Percentiles rank a stretch among this genome's conserved stretches.
These are phyloP conservation scores for Chlamydomonas reinhardtii DNA, from an alignment of 163 green algal genomes.

Conservation along the genomic window DNA sequence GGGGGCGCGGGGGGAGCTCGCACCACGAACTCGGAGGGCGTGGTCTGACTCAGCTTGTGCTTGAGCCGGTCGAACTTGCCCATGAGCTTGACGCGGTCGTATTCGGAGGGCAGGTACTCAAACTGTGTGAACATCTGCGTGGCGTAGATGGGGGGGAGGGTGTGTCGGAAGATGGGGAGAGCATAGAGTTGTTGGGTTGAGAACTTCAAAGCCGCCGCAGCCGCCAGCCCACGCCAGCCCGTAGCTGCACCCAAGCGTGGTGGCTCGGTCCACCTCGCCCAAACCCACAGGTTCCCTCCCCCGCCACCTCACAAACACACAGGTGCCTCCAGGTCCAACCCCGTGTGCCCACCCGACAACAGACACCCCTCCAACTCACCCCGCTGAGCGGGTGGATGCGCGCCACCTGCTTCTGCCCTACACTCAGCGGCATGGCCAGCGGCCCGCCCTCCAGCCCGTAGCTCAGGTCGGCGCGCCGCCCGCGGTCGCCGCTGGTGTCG, in stretches of 20 bases:
- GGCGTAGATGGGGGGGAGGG: not conserved
- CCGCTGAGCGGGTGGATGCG: slow-evolving; percentile 46
- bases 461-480: not conserved
- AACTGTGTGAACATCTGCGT: slow-evolving; percentile 53
- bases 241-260: too few species aligned
- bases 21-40: slow-evolving; percentile 58
- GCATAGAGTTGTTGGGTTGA: too few species aligned
- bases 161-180: not conserved
- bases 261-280: too few species aligned
- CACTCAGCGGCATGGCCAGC: slow-evolving; percentile 17
- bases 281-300: too few species aligned
- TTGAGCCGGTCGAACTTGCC: slow-evolving; percentile 51
- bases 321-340: too few species aligned
- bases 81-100: slow-evolving; percentile 42
- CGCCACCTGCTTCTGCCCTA: slow-evolving; percentile 48
- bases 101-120: slow-evolving; percentile 61
- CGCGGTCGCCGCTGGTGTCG: not conserved
- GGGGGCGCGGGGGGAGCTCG: slow-evolving; percentile 18
- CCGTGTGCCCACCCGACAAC: too few species aligned
- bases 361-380: slow-evolving; percentile 13
- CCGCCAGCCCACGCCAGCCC: too few species aligned
- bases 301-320: too few species aligned
- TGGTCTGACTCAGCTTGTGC: slow-evolving; percentile 53
- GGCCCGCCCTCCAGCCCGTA: slow-evolving; percentile 48
- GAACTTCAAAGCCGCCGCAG: too few species aligned